Evolutionary conservation across 2,329 filamentous ascomycete genomes (phyloP).

Genomic region (Pezizomycotina sp.): DNA sequence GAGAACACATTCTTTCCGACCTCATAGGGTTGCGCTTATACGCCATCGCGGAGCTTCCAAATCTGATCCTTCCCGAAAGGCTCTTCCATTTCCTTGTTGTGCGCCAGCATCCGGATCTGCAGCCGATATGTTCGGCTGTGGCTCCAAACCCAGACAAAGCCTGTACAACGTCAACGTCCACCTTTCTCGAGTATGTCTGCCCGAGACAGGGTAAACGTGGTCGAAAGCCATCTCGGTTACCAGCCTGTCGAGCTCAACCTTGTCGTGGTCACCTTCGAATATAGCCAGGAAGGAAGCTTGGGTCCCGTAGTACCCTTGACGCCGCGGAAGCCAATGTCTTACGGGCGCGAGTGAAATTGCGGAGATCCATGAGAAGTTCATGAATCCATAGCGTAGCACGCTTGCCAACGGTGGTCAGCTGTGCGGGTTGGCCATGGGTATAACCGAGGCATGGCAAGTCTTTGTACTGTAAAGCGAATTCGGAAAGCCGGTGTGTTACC

Average conservation of each 20-base stretch:
- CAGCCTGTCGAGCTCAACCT: constrained; percentile 48
- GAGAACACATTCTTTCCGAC: constrained; percentile 28
- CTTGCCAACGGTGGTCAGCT: constrained; percentile 50
- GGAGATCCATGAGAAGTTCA: constrained; percentile 58
- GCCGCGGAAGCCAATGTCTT: constrained; percentile 57
- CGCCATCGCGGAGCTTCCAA: constrained; percentile 47
- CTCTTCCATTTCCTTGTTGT: constrained; percentile 71
- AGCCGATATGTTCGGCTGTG: constrained; percentile 58
- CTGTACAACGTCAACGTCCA: constrained; percentile 66
- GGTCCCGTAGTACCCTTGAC: constrained; percentile 55
- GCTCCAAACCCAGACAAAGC: constrained; percentile 63
- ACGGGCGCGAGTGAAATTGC: constrained; percentile 53
- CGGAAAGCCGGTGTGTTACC: constrained; percentile 55
- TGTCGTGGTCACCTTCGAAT: constrained; percentile 29
- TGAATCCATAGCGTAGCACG: constrained; percentile 59
- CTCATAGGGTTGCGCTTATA: constrained; percentile 47
- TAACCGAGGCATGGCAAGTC: constrained; percentile 56
- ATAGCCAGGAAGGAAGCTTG: constrained; percentile 63
- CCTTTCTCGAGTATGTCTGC: constrained; percentile 64
- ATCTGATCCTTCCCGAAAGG: constrained; percentile 69
- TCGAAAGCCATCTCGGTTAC: constrained; percentile 50
- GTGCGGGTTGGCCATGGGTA: constrained; percentile 53
- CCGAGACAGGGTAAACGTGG: constrained; percentile 48
- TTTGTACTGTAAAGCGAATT: constrained; percentile 59
- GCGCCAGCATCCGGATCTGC: constrained; percentile 58